Evolutionary conservation across 345 rosid genomes (phyloP).

Genomic region (Gossypium australe): DNA sequence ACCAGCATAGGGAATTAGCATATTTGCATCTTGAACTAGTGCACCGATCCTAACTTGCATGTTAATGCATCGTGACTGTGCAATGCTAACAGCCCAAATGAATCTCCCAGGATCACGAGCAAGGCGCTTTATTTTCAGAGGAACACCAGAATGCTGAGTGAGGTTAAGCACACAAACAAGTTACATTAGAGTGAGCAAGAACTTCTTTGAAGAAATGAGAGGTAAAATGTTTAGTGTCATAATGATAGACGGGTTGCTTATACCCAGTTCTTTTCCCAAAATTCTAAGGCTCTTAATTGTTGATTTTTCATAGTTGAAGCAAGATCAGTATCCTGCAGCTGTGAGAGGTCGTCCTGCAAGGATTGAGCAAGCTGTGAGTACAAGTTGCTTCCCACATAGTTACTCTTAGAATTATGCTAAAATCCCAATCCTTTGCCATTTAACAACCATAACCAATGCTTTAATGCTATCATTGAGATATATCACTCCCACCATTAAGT

Average conservation of each 20-base stretch:
- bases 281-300: conserved; percentile 58
- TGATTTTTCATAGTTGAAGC: conserved; percentile 70
- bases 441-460: neutral
- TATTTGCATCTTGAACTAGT: conserved; percentile 75
- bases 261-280: conserved; percentile 97
- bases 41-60: conserved; percentile 83
- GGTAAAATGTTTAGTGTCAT: conserved; percentile 3
- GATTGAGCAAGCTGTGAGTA: neutral
- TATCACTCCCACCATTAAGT: neutral
- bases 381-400: conserved; percentile 6
- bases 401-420: conserved; percentile 11
- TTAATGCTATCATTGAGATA: neutral
- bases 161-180: conserved; percentile 12
- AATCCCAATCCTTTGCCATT: neutral
- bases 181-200: conserved; percentile 10
- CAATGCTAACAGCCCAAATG: conserved; percentile 79
- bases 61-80: conserved; percentile 76
- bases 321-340: conserved; percentile 83
- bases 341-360: conserved; percentile 62
- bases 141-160: conserved; percentile 66
- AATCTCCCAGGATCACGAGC: conserved; percentile 79
- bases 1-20: conserved; percentile 97
- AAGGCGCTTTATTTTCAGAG: conserved; percentile 86
- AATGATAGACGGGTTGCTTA: conserved; percentile 9
- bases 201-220: neutral